phyloP scores from a whole-genome alignment of 2,329 filamentous ascomycete species.

The Fusarium newnesense region DNA sequence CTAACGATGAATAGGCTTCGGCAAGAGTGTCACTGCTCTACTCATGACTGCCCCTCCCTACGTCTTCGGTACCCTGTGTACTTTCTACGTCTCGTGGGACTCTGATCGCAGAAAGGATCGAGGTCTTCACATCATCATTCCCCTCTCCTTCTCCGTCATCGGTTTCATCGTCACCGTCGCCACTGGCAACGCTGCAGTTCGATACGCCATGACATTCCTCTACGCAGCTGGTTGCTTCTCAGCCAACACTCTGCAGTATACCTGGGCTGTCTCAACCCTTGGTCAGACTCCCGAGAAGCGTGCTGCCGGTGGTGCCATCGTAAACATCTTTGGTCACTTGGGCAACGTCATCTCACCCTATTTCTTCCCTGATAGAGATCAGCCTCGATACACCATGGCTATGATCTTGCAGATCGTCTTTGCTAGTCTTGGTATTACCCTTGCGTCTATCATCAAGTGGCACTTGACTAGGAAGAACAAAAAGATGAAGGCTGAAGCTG shows the following conservation, averaged over 20 bases:
- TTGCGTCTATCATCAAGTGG: conserved; percentile 26
- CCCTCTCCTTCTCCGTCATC: conserved; percentile 63
- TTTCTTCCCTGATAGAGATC: conserved; percentile 48
- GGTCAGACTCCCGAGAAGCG: conserved; percentile 52
- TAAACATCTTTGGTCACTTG: conserved; percentile 51
- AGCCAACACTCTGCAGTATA: conserved; percentile 49
- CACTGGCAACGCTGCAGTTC: conserved; percentile 52
- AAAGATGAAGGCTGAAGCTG: conserved; percentile 29
- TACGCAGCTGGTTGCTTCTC: conserved; percentile 38
- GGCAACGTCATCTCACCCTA: conserved; percentile 55
- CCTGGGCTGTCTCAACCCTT: conserved; percentile 49
- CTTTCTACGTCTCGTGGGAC: conserved; percentile 68
- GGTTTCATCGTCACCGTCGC: conserved; percentile 69
- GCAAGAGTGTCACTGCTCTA: conserved; percentile 59
- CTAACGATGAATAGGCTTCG: conserved; percentile 50
- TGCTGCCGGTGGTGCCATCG: conserved; percentile 48
- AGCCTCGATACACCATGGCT: conserved; percentile 44
- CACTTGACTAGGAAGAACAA: conserved; percentile 31
- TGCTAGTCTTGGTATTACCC: conserved; percentile 12
- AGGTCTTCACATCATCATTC: conserved; percentile 67
- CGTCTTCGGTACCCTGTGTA: conserved; percentile 63
- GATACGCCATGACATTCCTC: conserved; percentile 40
- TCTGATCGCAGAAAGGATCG: conserved; percentile 70
- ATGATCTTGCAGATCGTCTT: conserved; percentile 41
- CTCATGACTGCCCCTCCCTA: conserved; percentile 68